These are phyloP conservation scores for Skeletonema grethae DNA, from an alignment of 108 stramenopile genomes.

Conservation along the genomic window DNA sequence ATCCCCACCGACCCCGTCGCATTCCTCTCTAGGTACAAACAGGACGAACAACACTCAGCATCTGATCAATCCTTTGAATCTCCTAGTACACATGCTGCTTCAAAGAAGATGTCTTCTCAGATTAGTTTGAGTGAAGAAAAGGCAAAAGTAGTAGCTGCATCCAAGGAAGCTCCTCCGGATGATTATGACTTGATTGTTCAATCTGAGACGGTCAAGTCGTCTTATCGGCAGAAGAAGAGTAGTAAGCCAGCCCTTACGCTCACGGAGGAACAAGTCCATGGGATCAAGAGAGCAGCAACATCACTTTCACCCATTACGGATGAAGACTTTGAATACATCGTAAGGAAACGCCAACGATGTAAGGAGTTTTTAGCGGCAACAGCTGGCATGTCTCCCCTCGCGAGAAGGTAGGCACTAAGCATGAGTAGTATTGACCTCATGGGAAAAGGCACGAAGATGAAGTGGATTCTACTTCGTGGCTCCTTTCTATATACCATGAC, in stretches of 20 bases:
- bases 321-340: background rate
- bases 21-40: background rate
- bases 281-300: background rate
- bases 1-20: background rate
- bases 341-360: background rate
- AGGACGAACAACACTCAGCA: background rate
- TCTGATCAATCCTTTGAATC: background rate
- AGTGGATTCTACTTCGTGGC: background rate
- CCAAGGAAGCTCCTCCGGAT: background rate
- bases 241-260: background rate
- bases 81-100: background rate
- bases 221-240: background rate
- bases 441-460: background rate
- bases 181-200: background rate
- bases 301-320: background rate
- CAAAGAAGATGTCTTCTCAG: background rate
- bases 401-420: background rate
- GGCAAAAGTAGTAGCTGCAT: background rate
- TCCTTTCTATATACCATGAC: background rate
- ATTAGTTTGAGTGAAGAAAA: conserved; percentile 1
- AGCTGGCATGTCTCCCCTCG: background rate
- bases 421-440: background rate
- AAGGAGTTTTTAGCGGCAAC: background rate
- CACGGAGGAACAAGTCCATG: background rate
- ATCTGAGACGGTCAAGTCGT: background rate